Conservation (phyloP, 1,139 yeast genomes). For the Taphrina communis region DNA sequence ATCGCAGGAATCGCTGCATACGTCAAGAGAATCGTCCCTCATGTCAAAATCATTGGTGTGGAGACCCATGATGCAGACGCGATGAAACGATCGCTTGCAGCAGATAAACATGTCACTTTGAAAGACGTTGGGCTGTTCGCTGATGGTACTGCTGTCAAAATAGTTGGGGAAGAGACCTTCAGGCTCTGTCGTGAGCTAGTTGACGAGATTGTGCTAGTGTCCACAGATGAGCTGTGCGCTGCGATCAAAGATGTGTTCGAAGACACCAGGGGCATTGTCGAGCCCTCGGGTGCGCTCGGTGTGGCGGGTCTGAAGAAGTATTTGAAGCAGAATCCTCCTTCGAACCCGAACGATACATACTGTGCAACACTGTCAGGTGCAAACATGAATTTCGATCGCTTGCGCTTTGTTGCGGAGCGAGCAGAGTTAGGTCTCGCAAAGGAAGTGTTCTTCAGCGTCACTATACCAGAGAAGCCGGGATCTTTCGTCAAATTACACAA, state of each 20-base stretch:
- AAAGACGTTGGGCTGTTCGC: constrained; percentile 92
- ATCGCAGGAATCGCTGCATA: constrained; percentile 90
- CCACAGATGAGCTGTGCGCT: constrained; percentile 95
- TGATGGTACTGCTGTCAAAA: constrained; percentile 98
- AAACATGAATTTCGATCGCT: constrained; percentile 94
- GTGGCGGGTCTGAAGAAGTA: constrained; percentile 94
- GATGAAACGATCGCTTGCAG: constrained; percentile 71
- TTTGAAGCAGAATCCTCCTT: constrained; percentile 66
- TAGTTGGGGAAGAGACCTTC: constrained; percentile 90
- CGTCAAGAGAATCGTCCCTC: constrained; percentile 95
- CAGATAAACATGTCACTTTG: constrained; percentile 62
- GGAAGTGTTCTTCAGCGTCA: constrained; percentile 87
- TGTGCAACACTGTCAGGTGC: constrained; percentile 94
- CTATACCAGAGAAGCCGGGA: constrained; percentile 92
- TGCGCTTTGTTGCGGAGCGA: constrained; percentile 96
- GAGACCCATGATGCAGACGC: constrained; percentile 97
- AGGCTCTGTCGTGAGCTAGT: constrained; percentile 76
- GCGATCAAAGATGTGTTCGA: constrained; percentile 96
- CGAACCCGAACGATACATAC: constrained; percentile 59
- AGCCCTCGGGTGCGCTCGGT: constrained; percentile 95
- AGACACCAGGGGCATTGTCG: constrained; percentile 91
- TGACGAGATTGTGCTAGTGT: constrained; percentile 85
- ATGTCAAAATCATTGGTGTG: constrained; percentile 91
- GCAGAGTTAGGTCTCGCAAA: constrained; percentile 97
- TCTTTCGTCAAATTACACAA: constrained; percentile 77